Base-by-base conservation (phyloP, 2,329 filamentous ascomycete species). In the Aspergillus nomiae region DNA sequence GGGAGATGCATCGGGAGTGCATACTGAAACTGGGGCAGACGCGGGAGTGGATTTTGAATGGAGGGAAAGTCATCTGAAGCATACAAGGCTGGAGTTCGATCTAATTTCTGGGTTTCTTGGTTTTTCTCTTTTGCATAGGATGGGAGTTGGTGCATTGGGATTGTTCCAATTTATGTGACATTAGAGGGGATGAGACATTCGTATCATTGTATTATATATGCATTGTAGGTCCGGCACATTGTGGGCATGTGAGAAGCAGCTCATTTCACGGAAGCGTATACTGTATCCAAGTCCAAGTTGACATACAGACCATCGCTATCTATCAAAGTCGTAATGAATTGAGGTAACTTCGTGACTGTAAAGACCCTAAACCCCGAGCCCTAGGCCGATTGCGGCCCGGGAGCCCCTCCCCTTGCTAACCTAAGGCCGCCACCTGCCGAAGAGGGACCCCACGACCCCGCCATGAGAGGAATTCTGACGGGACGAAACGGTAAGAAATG, bases 1-100 rank as follows among this genome's bases (percentile, higher is more conserved):
- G 77, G 62, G 82, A 84, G 60, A 66, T 76, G 62, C 82, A 84
- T 66, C 71, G 76, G 38, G 74, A 78, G 12, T 79, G 77, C 67
- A 77, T 84, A 61, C 60, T 75, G 48, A 75, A 78, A 26, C 72
- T 83, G 43, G 79, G 78, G 4, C 66, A 73, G 34, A 66, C 79
- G 59, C 75, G 80, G 28, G 71, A 79, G 46, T 78, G 75, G 74
- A 74, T 80, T 46, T 67, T 70, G 9, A 69, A 70, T 55, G 75
- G 76, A 26, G 76, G 76, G 0, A 77, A 70, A 45, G 62, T 76
- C 14, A 64, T 69, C 4, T 73, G 59, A 65, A 46, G 46, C 26
- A 26, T 50, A 28, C 8, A 19, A 30, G 26, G 46, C 12, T 30
- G 34, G 58, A 60, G 59, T 59, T 65, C 16, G n/a, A 48, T 64